These are phyloP conservation scores for Puccinia sorghi DNA, from an alignment of 1,284 basidiomycete species.

Conservation along the genomic window DNA sequence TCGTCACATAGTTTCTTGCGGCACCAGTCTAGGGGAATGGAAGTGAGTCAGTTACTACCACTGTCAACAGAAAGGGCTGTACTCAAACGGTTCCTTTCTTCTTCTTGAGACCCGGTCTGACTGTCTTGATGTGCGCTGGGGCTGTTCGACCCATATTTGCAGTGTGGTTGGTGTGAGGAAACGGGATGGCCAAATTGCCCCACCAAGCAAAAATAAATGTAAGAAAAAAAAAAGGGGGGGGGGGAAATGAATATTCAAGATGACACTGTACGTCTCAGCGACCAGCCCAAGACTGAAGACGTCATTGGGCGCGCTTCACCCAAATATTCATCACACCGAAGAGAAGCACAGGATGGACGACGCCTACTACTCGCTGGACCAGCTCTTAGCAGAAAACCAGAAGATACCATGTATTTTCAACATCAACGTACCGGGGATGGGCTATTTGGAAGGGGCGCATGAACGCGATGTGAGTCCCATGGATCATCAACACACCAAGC, in stretches of 20 bases:
- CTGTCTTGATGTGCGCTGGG: constrained; percentile 20
- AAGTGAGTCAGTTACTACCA: not conserved
- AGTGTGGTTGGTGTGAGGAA: too few relatives aligned
- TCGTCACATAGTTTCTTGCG: constrained; percentile 64
- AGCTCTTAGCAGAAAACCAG: constrained; percentile 51
- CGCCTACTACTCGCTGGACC: constrained; percentile 42
- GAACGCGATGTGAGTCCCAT: constrained; percentile 54
- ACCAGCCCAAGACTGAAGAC: too few relatives aligned
- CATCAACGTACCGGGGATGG: constrained; percentile 54
- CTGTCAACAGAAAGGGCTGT: not conserved
- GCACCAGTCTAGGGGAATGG: constrained; percentile 28
- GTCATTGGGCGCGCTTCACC: too few relatives aligned
- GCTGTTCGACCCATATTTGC: constrained; percentile 3
- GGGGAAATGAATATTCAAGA: constrained; percentile 15
- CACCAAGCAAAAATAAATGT: not conserved
- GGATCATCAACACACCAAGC: not conserved
- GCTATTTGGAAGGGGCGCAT: constrained; percentile 56
- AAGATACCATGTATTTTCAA: constrained; percentile 55
- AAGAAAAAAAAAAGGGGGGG: not conserved
- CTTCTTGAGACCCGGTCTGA: constrained; percentile 35
- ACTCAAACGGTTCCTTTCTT: constrained; percentile 37
- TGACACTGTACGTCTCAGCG: too few relatives aligned
- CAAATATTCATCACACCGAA: too few relatives aligned
- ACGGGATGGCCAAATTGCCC: too few relatives aligned
- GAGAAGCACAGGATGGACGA: constrained; percentile 30